Evolutionary conservation across 176 grass and related monocot species (phyloP), one percentile per base, ranked within the genome.

Genomic region (Musa beccarii): DNA sequence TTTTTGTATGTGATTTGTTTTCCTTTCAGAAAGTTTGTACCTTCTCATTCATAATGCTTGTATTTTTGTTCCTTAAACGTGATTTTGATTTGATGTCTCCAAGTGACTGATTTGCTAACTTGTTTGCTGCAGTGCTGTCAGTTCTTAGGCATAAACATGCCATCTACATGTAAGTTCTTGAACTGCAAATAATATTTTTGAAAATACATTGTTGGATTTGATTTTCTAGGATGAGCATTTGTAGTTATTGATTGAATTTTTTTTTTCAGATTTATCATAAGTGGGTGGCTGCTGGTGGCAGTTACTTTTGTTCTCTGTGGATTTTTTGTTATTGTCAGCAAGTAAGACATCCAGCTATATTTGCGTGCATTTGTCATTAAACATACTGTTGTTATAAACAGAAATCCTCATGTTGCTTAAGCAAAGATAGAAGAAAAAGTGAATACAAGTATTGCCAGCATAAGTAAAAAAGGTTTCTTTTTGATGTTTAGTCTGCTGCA

Each of bases 271-370:
- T 91, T 93, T 82, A 79, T 90, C 68, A 82, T 86, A 51, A 79
- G 87, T 78, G 89, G 86, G 52, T 93, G 90, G 82, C 83, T 79
- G 66, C 68, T 91, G 63, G 95, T 93, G 82, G 66, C 84, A 0
- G 79, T 79, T 75, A 88, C 89, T 56, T 98, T 98, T 51, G 71
- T 98, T 75, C 86, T 98, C 77, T 79, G 81, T 15, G 95, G 95
- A 63, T 49, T 93, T 77, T 89, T 93, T 73, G 64, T 87, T 68
- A 93, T 98, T 75, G 79, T 91, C 12, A 81, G 79, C 74, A 93
- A 88, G 94, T 98, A 89, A 64, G 73, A 66, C 54, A 73, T 73
- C 49, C 12, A 13, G 8, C 71, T 13, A 54, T 11, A 54, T 24
- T 11, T 25, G 34, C 3, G 14, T 16, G 24, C 21, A 15, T 22